Percentiles rank a stretch among this genome's conserved stretches.
Evolutionary conservation across 2,329 filamentous ascomycete genomes (phyloP).

Genomic region (Clathrospora elynae): DNA sequence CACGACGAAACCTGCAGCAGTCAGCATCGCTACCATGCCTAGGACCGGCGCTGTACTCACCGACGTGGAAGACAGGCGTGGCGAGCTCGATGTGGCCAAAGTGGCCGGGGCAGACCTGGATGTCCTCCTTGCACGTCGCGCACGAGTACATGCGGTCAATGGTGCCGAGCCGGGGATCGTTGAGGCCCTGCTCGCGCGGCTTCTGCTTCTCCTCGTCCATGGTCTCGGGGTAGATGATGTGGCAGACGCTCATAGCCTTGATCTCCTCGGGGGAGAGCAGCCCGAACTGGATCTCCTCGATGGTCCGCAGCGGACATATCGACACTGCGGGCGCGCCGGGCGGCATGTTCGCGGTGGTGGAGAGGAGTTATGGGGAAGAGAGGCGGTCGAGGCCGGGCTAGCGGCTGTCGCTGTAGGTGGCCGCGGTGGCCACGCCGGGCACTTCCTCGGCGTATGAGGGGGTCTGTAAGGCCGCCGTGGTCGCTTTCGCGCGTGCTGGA

Average conservation of each 20-base stretch:
- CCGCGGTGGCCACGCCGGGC: slow-evolving; percentile 40
- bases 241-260: slow-evolving; percentile 96
- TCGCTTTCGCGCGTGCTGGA: slow-evolving; percentile 42
- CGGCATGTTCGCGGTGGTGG: slow-evolving; percentile 63
- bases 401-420: slow-evolving; percentile 22
- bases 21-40: too few relatives aligned
- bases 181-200: slow-evolving; percentile 88
- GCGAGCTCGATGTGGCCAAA: slow-evolving; percentile 99
- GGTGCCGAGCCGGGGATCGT: slow-evolving; percentile 93
- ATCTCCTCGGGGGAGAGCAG: slow-evolving; percentile 98
- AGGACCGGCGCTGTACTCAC: too few relatives aligned
- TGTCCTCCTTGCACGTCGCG: slow-evolving; percentile 93
- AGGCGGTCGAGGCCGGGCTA: slow-evolving; percentile 19
- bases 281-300: slow-evolving; percentile 99
- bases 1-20: slow-evolving; percentile 79
- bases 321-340: slow-evolving; percentile 82
- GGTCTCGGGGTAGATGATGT: slow-evolving; percentile 97
- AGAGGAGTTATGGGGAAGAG: slow-evolving; percentile 9
- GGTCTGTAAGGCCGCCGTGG: slow-evolving; percentile 23
- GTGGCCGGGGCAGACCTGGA: slow-evolving; percentile 94
- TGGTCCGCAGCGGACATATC: slow-evolving; percentile 81
- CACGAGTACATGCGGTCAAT: slow-evolving; percentile 96
- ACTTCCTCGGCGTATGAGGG: slow-evolving; percentile 29
- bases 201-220: slow-evolving; percentile 96
- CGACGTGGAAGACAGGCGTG: slow-evolving; percentile 89